Percentiles rank a stretch among this genome's conserved stretches.
These are phyloP conservation scores for Mortierella sp. DNA, from an alignment of 371 early-diverging fungal species.

Conservation along the genomic window DNA sequence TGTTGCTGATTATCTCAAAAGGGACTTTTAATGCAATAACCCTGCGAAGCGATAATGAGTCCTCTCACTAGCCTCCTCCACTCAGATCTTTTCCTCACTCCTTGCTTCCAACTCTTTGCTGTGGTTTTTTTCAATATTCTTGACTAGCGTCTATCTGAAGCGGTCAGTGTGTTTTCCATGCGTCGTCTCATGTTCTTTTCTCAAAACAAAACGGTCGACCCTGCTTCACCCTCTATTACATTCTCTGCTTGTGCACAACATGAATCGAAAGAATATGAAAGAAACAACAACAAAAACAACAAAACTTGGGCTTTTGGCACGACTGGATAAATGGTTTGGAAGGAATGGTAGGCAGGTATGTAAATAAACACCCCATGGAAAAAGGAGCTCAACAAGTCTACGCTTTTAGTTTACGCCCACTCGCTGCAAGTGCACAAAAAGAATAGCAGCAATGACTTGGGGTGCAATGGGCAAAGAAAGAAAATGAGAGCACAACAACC, in stretches of 20 bases:
- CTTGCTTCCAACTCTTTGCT: too few species aligned
- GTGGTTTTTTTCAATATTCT: too few species aligned
- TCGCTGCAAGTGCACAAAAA: background rate
- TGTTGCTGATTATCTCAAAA: background rate
- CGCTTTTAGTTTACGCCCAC: background rate
- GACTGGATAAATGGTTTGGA: background rate
- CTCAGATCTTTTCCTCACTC: background rate
- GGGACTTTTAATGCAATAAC: background rate
- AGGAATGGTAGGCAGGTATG: background rate
- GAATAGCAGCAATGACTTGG: background rate
- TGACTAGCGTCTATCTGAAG: background rate
- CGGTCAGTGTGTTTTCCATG: constrained; percentile 11
- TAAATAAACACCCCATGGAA: constrained; percentile 2
- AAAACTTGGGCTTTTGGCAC: background rate
- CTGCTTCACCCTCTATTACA: background rate
- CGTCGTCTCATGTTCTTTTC: background rate
- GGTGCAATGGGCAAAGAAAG: background rate
- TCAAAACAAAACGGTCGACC: background rate
- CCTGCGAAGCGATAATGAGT: background rate
- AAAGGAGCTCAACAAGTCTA: background rate
- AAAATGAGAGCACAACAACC: background rate
- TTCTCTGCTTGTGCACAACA: background rate
- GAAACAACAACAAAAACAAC: background rate
- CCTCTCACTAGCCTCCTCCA: background rate
- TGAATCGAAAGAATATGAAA: background rate